phyloP scores from a whole-genome alignment of 1,139 yeast genomes.

The Nakaseomyces bracarensis region DNA sequence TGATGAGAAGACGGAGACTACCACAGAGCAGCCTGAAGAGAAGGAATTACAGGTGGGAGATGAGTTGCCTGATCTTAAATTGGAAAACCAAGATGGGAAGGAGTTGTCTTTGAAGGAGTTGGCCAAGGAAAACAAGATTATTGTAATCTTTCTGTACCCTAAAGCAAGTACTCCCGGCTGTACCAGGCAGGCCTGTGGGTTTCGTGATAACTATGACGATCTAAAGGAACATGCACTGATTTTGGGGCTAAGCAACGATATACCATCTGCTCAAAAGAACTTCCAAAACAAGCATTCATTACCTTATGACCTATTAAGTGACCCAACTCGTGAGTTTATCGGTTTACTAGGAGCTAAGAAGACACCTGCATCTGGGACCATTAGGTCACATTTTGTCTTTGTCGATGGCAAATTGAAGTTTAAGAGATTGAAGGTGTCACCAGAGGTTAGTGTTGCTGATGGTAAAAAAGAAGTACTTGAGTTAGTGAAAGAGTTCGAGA shows the following conservation, averaged over 20 bases:
- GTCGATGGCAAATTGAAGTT: slow-evolving; percentile 63
- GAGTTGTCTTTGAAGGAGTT: slow-evolving; percentile 44
- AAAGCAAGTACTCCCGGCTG: slow-evolving; percentile 95
- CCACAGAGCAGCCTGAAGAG: slow-evolving; percentile 9
- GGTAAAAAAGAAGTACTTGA: slow-evolving; percentile 49
- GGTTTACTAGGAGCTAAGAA: slow-evolving; percentile 77
- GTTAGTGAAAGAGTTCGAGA: slow-evolving; percentile 16
- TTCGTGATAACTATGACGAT: slow-evolving; percentile 55
- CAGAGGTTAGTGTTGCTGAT: slow-evolving; percentile 61
- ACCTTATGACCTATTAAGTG: slow-evolving; percentile 68
- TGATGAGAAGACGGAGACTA: slow-evolving; percentile 15
- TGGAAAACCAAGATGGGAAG: slow-evolving; percentile 61
- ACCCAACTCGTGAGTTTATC: slow-evolving; percentile 62
- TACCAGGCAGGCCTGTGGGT: slow-evolving; percentile 87
- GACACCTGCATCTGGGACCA: slow-evolving; percentile 49
- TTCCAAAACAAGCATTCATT: slow-evolving; percentile 67
- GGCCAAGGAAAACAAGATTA: slow-evolving; percentile 41
- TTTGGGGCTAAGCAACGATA: slow-evolving; percentile 67
- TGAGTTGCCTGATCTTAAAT: slow-evolving; percentile 52
- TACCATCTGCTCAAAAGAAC: slow-evolving; percentile 63
- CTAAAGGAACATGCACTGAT: slow-evolving; percentile 48
- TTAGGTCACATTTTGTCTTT: slow-evolving; percentile 86
- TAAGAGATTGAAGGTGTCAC: slow-evolving; percentile 62
- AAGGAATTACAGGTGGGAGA: slow-evolving; percentile 41
- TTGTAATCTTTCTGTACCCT: slow-evolving; percentile 76